A percentile compares a stretch with the other conserved stretches of the same genome.
Conservation (phyloP, 1,284 basidiomycete genomes). For the Anthracocystis panici-leucophaei region DNA sequence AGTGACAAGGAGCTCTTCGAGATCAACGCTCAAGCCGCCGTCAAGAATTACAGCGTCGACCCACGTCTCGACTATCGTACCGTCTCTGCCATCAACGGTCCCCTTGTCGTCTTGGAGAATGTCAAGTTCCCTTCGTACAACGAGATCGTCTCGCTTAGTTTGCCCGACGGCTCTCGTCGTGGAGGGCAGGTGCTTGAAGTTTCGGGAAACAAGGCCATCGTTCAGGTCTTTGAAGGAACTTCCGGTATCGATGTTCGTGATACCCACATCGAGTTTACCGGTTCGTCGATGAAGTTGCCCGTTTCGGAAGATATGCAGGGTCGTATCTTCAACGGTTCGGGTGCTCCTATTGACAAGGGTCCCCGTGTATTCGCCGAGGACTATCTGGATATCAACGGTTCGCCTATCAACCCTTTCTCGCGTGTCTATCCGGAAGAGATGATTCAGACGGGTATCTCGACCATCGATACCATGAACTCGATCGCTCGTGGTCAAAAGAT, state of each 20-base stretch:
- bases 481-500: slow-evolving; percentile 99
- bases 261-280: slow-evolving; percentile 98
- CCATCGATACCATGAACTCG: slow-evolving; percentile 79
- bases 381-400: slow-evolving; percentile 99
- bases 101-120: slow-evolving; percentile 94
- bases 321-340: slow-evolving; percentile 98
- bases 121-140: slow-evolving; percentile 99
- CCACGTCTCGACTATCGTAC: slow-evolving; percentile 96
- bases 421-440: slow-evolving; percentile 99
- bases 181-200: slow-evolving; percentile 99
- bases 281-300: slow-evolving; percentile 97
- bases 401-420: slow-evolving; percentile 98
- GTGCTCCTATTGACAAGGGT: slow-evolving; percentile 97
- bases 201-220: slow-evolving; percentile 97
- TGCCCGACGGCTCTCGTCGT: slow-evolving; percentile 94
- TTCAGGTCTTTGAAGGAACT: slow-evolving; percentile 98
- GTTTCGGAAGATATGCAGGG: slow-evolving; percentile 99
- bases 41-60: slow-evolving; percentile 74
- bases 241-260: slow-evolving; percentile 96
- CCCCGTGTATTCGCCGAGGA: slow-evolving; percentile 99
- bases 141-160: slow-evolving; percentile 95
- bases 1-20: slow-evolving; percentile 80
- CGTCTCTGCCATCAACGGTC: slow-evolving; percentile 93
- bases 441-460: slow-evolving; percentile 99
- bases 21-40: slow-evolving; percentile 86